phyloP scores from a whole-genome alignment of 306 rosid species.

The Urtica urens region DNA sequence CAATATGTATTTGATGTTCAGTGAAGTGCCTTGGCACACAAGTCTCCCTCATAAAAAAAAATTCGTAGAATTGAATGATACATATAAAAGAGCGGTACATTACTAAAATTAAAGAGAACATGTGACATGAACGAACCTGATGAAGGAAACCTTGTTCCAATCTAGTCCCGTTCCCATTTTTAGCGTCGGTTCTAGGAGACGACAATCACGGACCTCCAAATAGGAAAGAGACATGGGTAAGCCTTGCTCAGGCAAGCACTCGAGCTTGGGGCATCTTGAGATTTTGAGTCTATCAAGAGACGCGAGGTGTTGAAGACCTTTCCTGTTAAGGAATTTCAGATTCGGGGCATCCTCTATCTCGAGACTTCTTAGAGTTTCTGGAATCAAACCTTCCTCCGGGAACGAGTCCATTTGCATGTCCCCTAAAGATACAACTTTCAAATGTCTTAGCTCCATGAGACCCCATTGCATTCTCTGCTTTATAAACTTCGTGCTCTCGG shows the following conservation, averaged over 20 bases:
- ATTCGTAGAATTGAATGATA: no score
- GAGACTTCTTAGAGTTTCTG: not conserved
- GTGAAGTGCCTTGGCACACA: no score
- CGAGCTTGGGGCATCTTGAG: not conserved
- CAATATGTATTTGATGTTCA: no score
- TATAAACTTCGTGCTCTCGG: no score
- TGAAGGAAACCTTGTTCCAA: not conserved
- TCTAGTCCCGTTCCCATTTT: not conserved
- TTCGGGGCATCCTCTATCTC: fast-evolving
- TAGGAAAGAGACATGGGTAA: not conserved
- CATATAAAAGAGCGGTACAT: no score
- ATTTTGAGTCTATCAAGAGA: fast-evolving
- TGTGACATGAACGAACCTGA: no score
- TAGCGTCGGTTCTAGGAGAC: not conserved
- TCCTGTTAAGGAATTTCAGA: not conserved
- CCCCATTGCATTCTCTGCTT: no score
- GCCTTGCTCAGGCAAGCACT: not conserved
- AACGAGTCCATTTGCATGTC: slow-evolving; percentile 4
- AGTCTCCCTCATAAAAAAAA: no score
- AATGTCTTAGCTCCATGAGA: no score
- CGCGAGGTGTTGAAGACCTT: not conserved
- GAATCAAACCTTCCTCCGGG: not conserved
- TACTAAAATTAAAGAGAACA: no score
- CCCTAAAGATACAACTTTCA: no score
- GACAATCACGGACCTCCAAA: not conserved